Percentiles rank a stretch among this genome's conserved stretches.
These are phyloP conservation scores for Artemisia annua DNA, from an alignment of 129 eudicot genomes.

Conservation along the genomic window DNA sequence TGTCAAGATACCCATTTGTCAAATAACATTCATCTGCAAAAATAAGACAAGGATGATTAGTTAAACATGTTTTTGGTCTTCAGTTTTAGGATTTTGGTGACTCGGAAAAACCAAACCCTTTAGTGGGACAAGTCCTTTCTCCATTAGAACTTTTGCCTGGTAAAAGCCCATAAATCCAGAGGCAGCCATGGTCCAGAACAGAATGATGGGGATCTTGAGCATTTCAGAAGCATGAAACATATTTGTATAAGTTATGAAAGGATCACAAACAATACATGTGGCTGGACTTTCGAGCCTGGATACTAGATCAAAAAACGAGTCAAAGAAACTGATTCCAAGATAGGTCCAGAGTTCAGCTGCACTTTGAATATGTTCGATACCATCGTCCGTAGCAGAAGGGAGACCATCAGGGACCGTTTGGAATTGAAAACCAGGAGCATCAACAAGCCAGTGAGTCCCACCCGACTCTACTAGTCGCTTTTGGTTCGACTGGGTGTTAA, in stretches of 20 bases:
- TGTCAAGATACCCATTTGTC: constrained; percentile 23
- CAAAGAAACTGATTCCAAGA: constrained; percentile 14
- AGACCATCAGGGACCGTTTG: constrained; percentile 29
- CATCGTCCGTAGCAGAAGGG: constrained; percentile 14
- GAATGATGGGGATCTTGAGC: constrained; percentile 22
- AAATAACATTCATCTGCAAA: constrained; percentile 28
- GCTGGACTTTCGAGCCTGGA: constrained; percentile 11
- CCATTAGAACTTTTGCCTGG: constrained; percentile 19
- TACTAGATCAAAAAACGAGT: constrained; percentile 20
- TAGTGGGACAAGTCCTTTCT: constrained; percentile 28
- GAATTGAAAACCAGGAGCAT: constrained; percentile 27
- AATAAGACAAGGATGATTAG: neutral
- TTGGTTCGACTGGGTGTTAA: constrained; percentile 30
- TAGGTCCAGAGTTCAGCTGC: constrained; percentile 1
- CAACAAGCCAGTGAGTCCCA: neutral
- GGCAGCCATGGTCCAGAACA: constrained; percentile 31
- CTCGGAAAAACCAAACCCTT: constrained; percentile 16
- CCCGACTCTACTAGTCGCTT: constrained; percentile 12
- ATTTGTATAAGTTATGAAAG: constrained; percentile 18
- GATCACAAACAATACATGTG: constrained; percentile 29
- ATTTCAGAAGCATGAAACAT: constrained; percentile 15
- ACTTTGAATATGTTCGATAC: constrained; percentile 1
- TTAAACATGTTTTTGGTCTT: neutral
- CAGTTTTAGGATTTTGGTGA: neutral
- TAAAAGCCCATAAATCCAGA: constrained; percentile 36